Evolutionary conservation across 805 yeast genomes (phyloP).

Genomic region (Pichia sporocuriosa): DNA sequence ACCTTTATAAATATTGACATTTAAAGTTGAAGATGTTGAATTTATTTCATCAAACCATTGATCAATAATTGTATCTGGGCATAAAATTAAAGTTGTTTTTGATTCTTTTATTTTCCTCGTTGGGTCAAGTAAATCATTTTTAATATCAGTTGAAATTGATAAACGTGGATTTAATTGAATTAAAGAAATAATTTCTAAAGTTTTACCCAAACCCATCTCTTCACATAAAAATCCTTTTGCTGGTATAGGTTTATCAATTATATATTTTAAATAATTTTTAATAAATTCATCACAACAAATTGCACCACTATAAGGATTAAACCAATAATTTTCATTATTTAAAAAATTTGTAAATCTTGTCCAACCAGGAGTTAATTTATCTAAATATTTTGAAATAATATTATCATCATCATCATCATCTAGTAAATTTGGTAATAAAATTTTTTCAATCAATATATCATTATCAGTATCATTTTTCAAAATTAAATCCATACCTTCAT

Average conservation of each 20-base stretch:
- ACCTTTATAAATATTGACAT: conserved; percentile 62
- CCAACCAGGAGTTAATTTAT: conserved; percentile 52
- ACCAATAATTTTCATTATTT: conserved; percentile 31
- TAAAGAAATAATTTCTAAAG: conserved; percentile 74
- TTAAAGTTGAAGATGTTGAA: conserved; percentile 51
- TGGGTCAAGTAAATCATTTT: conserved; percentile 33
- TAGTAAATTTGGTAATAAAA: not conserved
- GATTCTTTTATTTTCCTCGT: conserved; percentile 42
- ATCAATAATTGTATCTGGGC: conserved; percentile 74
- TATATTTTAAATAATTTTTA: conserved; percentile 16
- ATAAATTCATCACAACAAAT: conserved; percentile 32
- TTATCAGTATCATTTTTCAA: not conserved
- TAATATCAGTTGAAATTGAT: conserved; percentile 16
- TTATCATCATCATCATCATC: conserved; percentile 23
- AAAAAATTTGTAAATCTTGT: no score
- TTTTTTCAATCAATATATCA: conserved; percentile 17
- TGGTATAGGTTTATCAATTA: conserved; percentile 11
- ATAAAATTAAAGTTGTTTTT: conserved; percentile 72
- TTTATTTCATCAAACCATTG: conserved; percentile 83
- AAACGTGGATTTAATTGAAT: conserved; percentile 55
- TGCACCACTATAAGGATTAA: conserved; percentile 45
- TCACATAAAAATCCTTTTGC: conserved; percentile 75
- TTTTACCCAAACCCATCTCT: conserved; percentile 97
- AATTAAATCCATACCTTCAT: conserved; percentile 36
- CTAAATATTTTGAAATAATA: conserved; percentile 29